These are phyloP conservation scores for Hygrocybe coccinea DNA, from an alignment of 768 basidiomycete genomes.

Conservation along the genomic window DNA sequence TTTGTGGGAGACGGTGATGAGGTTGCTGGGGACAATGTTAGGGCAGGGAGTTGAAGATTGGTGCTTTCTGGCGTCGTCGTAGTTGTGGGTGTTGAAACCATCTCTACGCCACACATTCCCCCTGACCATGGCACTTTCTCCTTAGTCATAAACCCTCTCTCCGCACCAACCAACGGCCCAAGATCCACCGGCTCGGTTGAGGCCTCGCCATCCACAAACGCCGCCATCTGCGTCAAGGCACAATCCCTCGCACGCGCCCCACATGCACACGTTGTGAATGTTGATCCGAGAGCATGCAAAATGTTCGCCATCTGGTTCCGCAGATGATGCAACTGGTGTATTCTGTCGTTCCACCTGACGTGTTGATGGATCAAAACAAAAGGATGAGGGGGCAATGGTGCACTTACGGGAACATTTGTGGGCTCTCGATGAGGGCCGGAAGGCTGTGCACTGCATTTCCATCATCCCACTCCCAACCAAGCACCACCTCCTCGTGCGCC, in stretches of 20 bases:
- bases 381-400: conserved; percentile 8
- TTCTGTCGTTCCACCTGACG: conserved; percentile 29
- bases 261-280: conserved; percentile 73
- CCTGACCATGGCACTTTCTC: conserved; percentile 54
- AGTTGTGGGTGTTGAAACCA: conserved; percentile 20
- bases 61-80: background rate
- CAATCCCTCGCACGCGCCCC: conserved; percentile 60
- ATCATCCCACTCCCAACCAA: conserved; percentile 98
- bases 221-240: conserved; percentile 57
- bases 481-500: conserved; percentile 77
- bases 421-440: conserved; percentile 59
- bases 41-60: conserved; percentile 1
- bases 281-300: conserved; percentile 62
- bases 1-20: conserved; percentile 12
- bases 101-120: conserved; percentile 61
- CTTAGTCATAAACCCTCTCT: conserved; percentile 58
- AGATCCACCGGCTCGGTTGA: conserved; percentile 36
- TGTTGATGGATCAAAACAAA: conserved; percentile 9
- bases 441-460: conserved; percentile 76
- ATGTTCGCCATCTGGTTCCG: conserved; percentile 65
- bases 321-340: conserved; percentile 46
- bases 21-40: conserved; percentile 1
- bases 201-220: conserved; percentile 43
- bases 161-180: conserved; percentile 58
- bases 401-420: conserved; percentile 55